Evolutionary conservation across 768 basidiomycete genomes (phyloP).

Genomic region (Omphalotus guepiniiformis): DNA sequence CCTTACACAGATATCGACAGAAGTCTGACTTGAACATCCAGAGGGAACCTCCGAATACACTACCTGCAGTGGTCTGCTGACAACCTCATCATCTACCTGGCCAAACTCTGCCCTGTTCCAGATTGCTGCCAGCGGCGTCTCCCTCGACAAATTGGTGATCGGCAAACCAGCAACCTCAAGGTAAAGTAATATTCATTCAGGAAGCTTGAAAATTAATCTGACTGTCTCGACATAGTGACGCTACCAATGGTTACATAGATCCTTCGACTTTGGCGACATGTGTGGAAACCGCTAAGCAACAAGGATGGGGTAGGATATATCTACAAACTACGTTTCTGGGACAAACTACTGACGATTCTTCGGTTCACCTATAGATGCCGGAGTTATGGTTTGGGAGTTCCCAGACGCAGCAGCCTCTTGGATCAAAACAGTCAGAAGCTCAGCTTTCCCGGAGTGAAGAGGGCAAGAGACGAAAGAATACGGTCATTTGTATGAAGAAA

Average conservation of each 20-base stretch:
- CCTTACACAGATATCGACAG: too few relatives aligned
- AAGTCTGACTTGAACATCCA: conserved; percentile 21
- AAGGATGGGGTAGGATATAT: conserved; percentile 60
- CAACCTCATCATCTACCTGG: conserved; percentile 53
- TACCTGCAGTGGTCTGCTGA: conserved; percentile 56
- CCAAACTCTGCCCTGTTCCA: conserved; percentile 59
- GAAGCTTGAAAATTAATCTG: neutral
- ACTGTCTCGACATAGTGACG: conserved; percentile 27
- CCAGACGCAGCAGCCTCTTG: conserved; percentile 37
- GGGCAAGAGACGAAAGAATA: neutral
- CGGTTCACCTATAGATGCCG: conserved; percentile 19
- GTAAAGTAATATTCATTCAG: neutral
- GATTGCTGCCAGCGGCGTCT: conserved; percentile 54
- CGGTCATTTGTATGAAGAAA: too few relatives aligned
- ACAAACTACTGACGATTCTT: neutral
- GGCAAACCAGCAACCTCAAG: conserved; percentile 58
- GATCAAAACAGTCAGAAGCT: conserved; percentile 34
- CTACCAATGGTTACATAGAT: conserved; percentile 59
- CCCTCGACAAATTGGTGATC: conserved; percentile 64
- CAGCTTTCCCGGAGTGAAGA: conserved; percentile 29
- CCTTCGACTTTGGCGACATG: conserved; percentile 55
- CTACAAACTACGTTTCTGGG: neutral
- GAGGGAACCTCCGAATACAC: conserved; percentile 64
- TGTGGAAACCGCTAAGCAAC: conserved; percentile 50
- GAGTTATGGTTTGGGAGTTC: conserved; percentile 33